phyloP scores from a whole-genome alignment of 495 filamentous ascomycete species.

The Geopyxis carbonaria region DNA sequence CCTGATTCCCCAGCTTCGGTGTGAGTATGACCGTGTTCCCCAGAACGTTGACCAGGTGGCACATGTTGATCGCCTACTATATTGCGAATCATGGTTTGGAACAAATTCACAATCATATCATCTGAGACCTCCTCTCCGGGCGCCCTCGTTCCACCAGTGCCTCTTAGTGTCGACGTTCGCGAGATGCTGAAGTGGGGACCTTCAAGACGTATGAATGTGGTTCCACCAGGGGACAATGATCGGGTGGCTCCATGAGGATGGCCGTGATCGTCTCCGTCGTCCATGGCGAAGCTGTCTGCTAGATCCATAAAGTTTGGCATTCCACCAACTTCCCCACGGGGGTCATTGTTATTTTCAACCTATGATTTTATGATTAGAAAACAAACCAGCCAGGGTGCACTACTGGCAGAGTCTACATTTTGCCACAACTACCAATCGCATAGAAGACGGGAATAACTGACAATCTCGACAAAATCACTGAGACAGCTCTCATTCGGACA shows the following conservation, averaged over 20 bases:
- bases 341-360: constrained; percentile 21
- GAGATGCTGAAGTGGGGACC: constrained; percentile 24
- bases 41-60: constrained; percentile 6
- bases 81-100: constrained; percentile 16
- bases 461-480: constrained; percentile 73
- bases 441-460: constrained; percentile 28
- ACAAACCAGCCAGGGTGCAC: background rate
- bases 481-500: constrained; percentile 52
- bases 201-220: constrained; percentile 13
- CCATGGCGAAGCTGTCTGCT: constrained; percentile 16
- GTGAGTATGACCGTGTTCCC: background rate
- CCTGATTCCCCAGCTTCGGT: too few relatives aligned
- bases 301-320: constrained; percentile 26
- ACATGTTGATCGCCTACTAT: constrained; percentile 8
- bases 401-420: too few relatives aligned
- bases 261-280: constrained; percentile 13
- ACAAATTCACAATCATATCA: constrained; percentile 14
- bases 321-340: constrained; percentile 27
- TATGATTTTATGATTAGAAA: constrained; percentile 2
- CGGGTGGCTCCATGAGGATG: constrained; percentile 28
- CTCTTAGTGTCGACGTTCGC: constrained; percentile 6
- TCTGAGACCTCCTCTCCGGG: constrained; percentile 7
- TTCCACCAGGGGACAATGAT: constrained; percentile 27
- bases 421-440: background rate
- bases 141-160: background rate